Percentiles rank a stretch among this genome's conserved stretches.
Conservation (phyloP, 495 filamentous ascomycete species). For the Astrothelium subdiscretum region DNA sequence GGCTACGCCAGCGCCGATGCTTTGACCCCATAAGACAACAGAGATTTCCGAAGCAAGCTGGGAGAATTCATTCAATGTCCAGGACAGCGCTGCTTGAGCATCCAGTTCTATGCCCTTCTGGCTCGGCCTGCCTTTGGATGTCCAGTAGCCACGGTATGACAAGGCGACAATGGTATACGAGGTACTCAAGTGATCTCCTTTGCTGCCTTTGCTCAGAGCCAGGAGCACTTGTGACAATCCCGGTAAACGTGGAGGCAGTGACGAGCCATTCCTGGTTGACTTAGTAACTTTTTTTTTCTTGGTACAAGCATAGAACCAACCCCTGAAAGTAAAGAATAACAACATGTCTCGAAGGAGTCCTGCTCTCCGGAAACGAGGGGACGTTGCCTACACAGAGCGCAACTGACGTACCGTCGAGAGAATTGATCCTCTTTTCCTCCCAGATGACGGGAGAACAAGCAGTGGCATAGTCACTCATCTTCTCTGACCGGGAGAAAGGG, state of each 20-base stretch:
- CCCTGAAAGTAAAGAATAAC: conserved; percentile 52
- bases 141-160: conserved; percentile 74
- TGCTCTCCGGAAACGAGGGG: not conserved
- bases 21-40: conserved; percentile 71
- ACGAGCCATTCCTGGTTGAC: conserved; percentile 45
- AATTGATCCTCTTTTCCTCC: conserved; percentile 42
- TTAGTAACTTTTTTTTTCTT: conserved; percentile 7
- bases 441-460: conserved; percentile 51
- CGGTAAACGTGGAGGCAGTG: conserved; percentile 58
- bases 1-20: conserved; percentile 52
- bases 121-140: conserved; percentile 54
- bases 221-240: conserved; percentile 44
- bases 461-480: conserved; percentile 46
- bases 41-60: not conserved
- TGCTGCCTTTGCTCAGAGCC: conserved; percentile 15
- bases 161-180: conserved; percentile 50
- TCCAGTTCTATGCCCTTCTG: conserved; percentile 48
- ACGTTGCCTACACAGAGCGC: conserved; percentile 43
- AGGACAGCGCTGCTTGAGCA: conserved; percentile 12
- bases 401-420: conserved; percentile 50
- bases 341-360: conserved; percentile 12
- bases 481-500: conserved; percentile 45
- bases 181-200: not conserved
- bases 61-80: not conserved
- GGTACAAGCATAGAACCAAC: conserved; percentile 13